Evolutionary conservation across 768 basidiomycete genomes (phyloP).

Genomic region (Rhizopogon vesiculosus): DNA sequence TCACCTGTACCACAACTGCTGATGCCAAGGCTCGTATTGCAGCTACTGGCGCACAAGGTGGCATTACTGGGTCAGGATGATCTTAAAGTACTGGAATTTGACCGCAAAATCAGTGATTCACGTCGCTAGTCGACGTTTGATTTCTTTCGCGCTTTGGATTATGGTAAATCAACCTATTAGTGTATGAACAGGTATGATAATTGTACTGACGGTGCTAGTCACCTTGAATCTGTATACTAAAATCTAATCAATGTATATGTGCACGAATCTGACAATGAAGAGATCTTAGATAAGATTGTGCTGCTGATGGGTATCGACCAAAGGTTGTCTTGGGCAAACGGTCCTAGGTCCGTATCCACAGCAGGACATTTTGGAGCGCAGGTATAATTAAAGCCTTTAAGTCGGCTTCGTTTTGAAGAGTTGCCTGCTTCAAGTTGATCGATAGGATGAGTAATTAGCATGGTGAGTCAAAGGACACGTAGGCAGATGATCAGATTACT

Average conservation of each 20-base stretch:
- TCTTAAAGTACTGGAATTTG: not conserved
- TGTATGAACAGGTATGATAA: not conserved
- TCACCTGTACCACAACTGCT: conserved; percentile 44
- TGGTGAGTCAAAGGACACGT: too few relatives aligned
- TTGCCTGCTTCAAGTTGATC: too few relatives aligned
- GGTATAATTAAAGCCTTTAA: too few relatives aligned
- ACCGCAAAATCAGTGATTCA: not conserved
- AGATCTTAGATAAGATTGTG: too few relatives aligned
- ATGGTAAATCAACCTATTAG: not conserved
- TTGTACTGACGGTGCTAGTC: not conserved
- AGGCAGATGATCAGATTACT: too few relatives aligned
- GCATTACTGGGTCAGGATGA: conserved; percentile 31
- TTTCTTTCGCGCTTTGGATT: not conserved
- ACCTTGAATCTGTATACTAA: not conserved
- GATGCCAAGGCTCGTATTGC: conserved; percentile 41
- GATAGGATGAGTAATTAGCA: too few relatives aligned
- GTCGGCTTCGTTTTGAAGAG: too few relatives aligned
- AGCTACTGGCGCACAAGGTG: conserved; percentile 40
- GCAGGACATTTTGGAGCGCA: too few relatives aligned
- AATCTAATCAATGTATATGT: not conserved
- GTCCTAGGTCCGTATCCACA: not conserved
- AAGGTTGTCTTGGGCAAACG: not conserved
- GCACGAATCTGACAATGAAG: not conserved
- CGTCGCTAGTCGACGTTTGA: not conserved
- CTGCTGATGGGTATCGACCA: not conserved